Conservation (phyloP, 176 grass and related monocot species). For the Hyparrhenia diplandra region DNA sequence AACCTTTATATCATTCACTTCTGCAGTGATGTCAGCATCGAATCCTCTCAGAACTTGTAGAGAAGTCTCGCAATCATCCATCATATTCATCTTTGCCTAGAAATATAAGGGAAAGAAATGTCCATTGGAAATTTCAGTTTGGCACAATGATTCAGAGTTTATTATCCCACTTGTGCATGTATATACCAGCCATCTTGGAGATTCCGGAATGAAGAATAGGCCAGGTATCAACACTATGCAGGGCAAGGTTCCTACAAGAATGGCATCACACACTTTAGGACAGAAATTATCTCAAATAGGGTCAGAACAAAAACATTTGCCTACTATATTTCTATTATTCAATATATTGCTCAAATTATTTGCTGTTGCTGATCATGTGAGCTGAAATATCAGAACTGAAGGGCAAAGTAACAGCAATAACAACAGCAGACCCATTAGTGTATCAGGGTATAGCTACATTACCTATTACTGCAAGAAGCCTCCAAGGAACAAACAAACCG, state of each 20-base stretch:
- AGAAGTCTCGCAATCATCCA: constrained; percentile 80
- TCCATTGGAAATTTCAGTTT: constrained; percentile 3
- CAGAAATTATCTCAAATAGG: background rate
- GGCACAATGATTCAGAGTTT: background rate
- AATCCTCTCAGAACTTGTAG: constrained; percentile 97
- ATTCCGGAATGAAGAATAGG: constrained; percentile 93
- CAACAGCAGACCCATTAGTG: background rate
- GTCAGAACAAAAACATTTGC: background rate
- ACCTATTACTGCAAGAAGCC: constrained; percentile 90
- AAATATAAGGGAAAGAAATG: background rate
- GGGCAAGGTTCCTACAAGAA: constrained; percentile 68
- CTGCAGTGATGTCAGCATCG: constrained; percentile 76
- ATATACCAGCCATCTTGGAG: constrained; percentile 95
- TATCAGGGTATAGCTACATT: constrained; percentile 1
- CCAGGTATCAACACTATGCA: constrained; percentile 86
- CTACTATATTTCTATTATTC: background rate
- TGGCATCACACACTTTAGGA: background rate
- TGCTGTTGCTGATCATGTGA: background rate
- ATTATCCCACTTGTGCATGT: constrained; percentile 2
- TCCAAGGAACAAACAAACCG: constrained; percentile 94
- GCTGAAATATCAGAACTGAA: background rate
- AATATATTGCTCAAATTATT: background rate
- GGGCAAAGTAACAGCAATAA: background rate
- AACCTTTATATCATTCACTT: constrained; percentile 94
- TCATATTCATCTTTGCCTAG: constrained; percentile 93